Conservation (phyloP, 306 rosid species). For the Senna tora region DNA sequence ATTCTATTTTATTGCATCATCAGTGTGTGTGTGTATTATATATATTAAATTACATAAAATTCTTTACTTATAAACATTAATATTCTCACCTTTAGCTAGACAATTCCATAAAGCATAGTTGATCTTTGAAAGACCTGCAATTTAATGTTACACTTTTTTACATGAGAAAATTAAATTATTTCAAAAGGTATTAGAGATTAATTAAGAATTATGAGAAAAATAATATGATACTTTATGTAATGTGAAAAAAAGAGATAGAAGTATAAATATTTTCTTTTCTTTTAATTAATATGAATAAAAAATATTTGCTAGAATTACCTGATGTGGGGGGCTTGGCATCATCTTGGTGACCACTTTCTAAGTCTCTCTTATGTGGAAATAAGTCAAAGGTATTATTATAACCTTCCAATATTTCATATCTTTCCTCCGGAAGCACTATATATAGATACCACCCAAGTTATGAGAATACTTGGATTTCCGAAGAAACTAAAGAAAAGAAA, state of each 20-base stretch:
- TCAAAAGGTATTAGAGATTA: too few species aligned
- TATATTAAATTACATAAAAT: too few species aligned
- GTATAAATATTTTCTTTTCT: too few species aligned
- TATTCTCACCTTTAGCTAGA: slow-evolving; percentile 28
- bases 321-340: not conserved
- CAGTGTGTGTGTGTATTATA: too few species aligned
- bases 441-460: not conserved
- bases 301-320: slow-evolving; percentile 8
- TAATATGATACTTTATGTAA: too few species aligned
- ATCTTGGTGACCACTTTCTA: slow-evolving; percentile 26
- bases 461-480: not conserved
- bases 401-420: not conserved
- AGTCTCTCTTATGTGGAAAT: not conserved
- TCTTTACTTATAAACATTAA: too few species aligned
- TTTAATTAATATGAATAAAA: too few species aligned
- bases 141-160: too few species aligned
- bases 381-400: not conserved
- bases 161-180: too few species aligned
- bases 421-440: not conserved
- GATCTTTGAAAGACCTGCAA: slow-evolving; percentile 38
- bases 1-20: too few species aligned
- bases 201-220: too few species aligned
- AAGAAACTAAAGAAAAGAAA: not conserved
- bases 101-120: slow-evolving; percentile 28
- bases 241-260: too few species aligned